Conservation (phyloP, 2,329 filamentous ascomycete genomes). For the Diaporthe ilicicola region DNA sequence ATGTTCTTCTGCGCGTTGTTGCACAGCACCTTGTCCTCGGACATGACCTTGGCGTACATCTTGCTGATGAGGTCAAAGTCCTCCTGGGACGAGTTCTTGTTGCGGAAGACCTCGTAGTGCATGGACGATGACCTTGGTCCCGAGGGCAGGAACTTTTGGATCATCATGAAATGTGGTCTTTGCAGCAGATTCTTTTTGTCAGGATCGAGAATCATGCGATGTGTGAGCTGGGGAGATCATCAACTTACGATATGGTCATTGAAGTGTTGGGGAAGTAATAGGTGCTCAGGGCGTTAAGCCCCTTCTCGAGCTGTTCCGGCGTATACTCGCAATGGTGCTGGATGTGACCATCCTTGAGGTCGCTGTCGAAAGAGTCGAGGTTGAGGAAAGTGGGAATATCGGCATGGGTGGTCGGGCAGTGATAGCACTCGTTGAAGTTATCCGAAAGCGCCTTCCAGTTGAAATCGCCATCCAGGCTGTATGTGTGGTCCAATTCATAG, state of each 20-base stretch:
- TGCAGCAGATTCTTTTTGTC: not conserved
- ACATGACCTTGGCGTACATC: slow-evolving; percentile 7
- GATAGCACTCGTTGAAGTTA: slow-evolving; percentile 59
- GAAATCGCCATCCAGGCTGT: slow-evolving; percentile 45
- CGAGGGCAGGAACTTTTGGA: not conserved
- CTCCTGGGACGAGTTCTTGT: slow-evolving; percentile 1
- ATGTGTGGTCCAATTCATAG: slow-evolving; percentile 41
- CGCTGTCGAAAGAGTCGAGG: slow-evolving; percentile 15
- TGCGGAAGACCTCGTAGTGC: slow-evolving; percentile 15
- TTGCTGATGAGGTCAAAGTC: slow-evolving; percentile 11
- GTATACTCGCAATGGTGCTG: slow-evolving; percentile 40
- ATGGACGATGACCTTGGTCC: slow-evolving; percentile 2
- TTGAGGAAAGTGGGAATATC: slow-evolving; percentile 42
- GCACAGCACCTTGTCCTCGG: slow-evolving; percentile 17
- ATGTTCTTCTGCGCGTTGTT: slow-evolving; percentile 18
- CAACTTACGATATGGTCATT: slow-evolving; percentile 48
- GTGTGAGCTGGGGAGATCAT: not conserved
- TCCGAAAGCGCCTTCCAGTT: slow-evolving; percentile 54
- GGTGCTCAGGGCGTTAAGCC: slow-evolving; percentile 41
- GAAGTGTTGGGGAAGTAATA: slow-evolving; percentile 51
- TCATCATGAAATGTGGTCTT: slow-evolving; percentile 16
- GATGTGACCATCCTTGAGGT: slow-evolving; percentile 4
- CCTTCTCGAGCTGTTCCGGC: slow-evolving; percentile 43
- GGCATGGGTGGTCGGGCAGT: slow-evolving; percentile 58
- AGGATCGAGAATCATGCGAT: not conserved